These are phyloP conservation scores for Blastocystis sp. DNA, from an alignment of 352 stramenopile species.

Conservation along the genomic window DNA sequence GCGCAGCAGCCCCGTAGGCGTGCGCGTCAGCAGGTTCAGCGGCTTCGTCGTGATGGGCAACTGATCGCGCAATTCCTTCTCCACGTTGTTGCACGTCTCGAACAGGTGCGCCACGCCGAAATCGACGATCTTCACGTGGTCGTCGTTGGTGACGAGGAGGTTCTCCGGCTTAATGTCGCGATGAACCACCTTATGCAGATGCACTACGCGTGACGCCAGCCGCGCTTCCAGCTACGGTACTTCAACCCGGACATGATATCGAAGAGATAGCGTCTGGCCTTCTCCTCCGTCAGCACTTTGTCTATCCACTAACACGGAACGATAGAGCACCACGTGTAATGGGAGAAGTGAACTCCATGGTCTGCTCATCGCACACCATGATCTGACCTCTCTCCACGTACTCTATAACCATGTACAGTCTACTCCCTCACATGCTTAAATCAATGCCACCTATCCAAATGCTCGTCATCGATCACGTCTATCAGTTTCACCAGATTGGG, in stretches of 20 bases:
- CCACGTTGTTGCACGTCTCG: constrained; percentile 71
- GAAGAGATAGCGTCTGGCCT: constrained; percentile 36
- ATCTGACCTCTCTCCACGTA: constrained; percentile 65
- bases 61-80: constrained; percentile 72
- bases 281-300: constrained; percentile 25
- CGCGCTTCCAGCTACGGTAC: constrained; percentile 15
- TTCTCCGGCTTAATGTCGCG: constrained; percentile 84
- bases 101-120: constrained; percentile 69
- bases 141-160: constrained; percentile 81
- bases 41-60: constrained; percentile 65
- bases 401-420: constrained; percentile 81
- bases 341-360: constrained; percentile 18
- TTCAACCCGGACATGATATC: constrained; percentile 69
- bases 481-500: constrained; percentile 84
- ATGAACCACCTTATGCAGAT: constrained; percentile 80
- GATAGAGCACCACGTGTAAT: constrained; percentile 34
- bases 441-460: constrained; percentile 29
- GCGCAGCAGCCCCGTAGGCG: constrained; percentile 72
- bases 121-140: constrained; percentile 78
- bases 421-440: constrained; percentile 76
- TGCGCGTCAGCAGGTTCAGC: constrained; percentile 80
- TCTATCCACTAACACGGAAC: not conserved
- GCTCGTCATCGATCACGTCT: constrained; percentile 83
- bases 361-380: constrained; percentile 40
- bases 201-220: not conserved